phyloP scores from a whole-genome alignment of 768 basidiomycete genomes.

The Boletus edulis region DNA sequence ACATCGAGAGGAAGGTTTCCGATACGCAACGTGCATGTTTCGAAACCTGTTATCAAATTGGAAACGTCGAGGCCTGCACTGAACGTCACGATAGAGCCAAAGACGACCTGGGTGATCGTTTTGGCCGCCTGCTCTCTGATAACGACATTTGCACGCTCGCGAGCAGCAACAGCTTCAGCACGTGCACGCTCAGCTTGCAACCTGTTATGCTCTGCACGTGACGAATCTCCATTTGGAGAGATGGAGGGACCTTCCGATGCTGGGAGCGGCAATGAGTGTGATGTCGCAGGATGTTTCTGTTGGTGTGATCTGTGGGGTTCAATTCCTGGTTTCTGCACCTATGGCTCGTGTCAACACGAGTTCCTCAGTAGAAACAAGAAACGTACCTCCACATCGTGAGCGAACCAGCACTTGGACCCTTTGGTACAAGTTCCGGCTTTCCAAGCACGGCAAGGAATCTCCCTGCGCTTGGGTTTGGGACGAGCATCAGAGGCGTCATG shows the following conservation, averaged over 20 bases:
- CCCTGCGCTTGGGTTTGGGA: constrained; percentile 22
- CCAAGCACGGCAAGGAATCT: constrained; percentile 31
- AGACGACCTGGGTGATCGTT: constrained; percentile 42
- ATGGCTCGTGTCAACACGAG: neutral
- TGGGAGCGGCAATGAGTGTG: neutral
- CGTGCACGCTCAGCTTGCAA: neutral
- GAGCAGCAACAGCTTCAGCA: constrained; percentile 15
- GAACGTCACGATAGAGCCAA: constrained; percentile 48
- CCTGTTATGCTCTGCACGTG: neutral
- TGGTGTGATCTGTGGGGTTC: neutral
- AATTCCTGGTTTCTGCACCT: constrained; percentile 9
- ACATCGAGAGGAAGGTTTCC: constrained; percentile 43
- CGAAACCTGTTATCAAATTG: constrained; percentile 47
- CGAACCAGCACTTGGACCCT: constrained; percentile 35
- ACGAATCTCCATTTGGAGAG: neutral
- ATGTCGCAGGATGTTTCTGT: neutral
- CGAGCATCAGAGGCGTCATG: constrained; percentile 12
- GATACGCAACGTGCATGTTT: constrained; percentile 47
- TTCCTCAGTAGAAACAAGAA: neutral
- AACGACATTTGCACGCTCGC: constrained; percentile 9
- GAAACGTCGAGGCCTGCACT: constrained; percentile 48
- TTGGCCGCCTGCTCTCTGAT: constrained; percentile 40
- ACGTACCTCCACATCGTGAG: constrained; percentile 35
- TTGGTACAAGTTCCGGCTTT: constrained; percentile 37
- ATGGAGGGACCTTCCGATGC: neutral